Percentiles rank a stretch among this genome's conserved stretches.
Conservation (phyloP, 1,284 basidiomycete species). For the Inonotus hispidus region DNA sequence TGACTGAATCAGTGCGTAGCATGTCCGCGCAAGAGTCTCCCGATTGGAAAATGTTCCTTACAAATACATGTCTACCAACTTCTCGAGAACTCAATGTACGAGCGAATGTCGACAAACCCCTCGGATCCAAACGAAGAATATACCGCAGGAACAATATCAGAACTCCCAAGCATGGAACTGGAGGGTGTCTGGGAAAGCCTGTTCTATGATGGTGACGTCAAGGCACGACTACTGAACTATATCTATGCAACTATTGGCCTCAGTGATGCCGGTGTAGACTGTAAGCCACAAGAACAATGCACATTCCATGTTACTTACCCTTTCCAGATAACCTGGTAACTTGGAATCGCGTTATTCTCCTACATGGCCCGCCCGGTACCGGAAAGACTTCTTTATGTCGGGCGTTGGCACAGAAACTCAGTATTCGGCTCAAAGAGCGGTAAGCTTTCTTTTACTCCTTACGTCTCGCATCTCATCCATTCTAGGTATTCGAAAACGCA, state of each 20-base stretch:
- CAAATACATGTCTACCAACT: conserved; percentile 88
- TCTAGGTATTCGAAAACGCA: conserved; percentile 78
- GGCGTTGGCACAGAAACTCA: conserved; percentile 92
- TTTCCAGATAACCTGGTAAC: conserved; percentile 79
- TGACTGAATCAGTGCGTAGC: background rate
- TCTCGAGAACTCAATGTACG: conserved; percentile 60
- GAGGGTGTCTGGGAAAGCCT: conserved; percentile 92
- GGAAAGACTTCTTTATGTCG: conserved; percentile 96
- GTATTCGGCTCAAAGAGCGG: conserved; percentile 84
- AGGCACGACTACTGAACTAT: conserved; percentile 84
- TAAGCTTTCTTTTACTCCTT: conserved; percentile 28
- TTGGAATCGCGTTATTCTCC: conserved; percentile 91
- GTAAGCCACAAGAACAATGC: conserved; percentile 38
- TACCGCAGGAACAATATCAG: conserved; percentile 81
- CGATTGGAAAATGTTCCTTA: conserved; percentile 54
- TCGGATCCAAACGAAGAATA: conserved; percentile 46
- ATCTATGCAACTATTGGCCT: conserved; percentile 91
- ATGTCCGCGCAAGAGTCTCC: conserved; percentile 31
- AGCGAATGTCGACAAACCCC: conserved; percentile 44
- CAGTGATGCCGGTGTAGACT: conserved; percentile 85
- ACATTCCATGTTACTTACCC: conserved; percentile 15
- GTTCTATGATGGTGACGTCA: conserved; percentile 88
- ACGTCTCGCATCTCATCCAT: too few species aligned
- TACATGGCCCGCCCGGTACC: conserved; percentile 97
- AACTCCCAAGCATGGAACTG: conserved; percentile 76